These are phyloP conservation scores for Candida hispaniensis DNA, from an alignment of 805 yeast species.

Conservation along the genomic window DNA sequence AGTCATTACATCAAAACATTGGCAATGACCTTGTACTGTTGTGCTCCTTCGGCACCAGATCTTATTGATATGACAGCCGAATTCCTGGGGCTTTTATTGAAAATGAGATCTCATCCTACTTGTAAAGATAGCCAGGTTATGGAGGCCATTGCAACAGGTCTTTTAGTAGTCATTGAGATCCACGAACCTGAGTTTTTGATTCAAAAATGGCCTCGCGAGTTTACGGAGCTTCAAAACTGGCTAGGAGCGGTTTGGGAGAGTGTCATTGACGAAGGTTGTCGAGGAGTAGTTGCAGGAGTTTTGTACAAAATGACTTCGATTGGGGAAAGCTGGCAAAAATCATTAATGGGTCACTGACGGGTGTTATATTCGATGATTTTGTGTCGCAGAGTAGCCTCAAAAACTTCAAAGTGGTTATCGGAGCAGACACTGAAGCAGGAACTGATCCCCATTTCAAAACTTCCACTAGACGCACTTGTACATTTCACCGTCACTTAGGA, in stretches of 20 bases:
- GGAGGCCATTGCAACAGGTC: slow-evolving; percentile 28
- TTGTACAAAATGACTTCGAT: slow-evolving; percentile 24
- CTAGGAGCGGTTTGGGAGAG: slow-evolving; percentile 26
- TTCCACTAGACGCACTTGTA: no score
- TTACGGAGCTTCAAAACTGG: slow-evolving; percentile 27
- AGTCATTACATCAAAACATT: slow-evolving; percentile 53
- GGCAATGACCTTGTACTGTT: slow-evolving; percentile 44
- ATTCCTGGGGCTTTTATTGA: slow-evolving; percentile 29
- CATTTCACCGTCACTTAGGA: no score
- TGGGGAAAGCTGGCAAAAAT: slow-evolving; percentile 22
- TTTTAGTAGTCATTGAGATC: slow-evolving; percentile 27
- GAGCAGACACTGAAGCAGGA: no score
- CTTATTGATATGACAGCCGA: slow-evolving; percentile 50
- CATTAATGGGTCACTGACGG: slow-evolving; percentile 22
- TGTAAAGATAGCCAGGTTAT: slow-evolving; percentile 20
- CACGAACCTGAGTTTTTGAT: slow-evolving; percentile 25
- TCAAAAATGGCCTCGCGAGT: slow-evolving; percentile 22
- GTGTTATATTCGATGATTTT: no score
- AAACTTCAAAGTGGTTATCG: no score
- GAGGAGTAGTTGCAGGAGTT: slow-evolving; percentile 28
- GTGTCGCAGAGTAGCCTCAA: no score
- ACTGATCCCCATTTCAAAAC: no score
- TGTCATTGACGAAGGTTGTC: slow-evolving; percentile 24
- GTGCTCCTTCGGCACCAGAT: slow-evolving; percentile 44
- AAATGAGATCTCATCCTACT: slow-evolving; percentile 10